Evolutionary conservation across 1,284 basidiomycete genomes (phyloP).

Genomic region (Pseudozyma hubeiensis): DNA sequence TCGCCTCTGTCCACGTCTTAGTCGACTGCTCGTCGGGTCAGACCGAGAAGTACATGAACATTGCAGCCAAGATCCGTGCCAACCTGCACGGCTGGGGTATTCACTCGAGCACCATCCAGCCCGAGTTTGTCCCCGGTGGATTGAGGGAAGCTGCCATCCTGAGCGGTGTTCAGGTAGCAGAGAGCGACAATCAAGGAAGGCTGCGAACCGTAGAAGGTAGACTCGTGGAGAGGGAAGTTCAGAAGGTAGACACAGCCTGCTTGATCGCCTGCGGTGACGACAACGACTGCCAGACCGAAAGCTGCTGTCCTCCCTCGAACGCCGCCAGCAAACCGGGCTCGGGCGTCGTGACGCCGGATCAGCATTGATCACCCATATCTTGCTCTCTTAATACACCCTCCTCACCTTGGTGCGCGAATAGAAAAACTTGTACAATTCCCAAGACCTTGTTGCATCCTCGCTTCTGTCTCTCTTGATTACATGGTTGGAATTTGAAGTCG

Average conservation of each 20-base stretch:
- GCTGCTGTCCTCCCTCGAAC: constrained; percentile 59
- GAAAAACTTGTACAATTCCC: too few species aligned
- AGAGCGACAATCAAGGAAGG: constrained; percentile 54
- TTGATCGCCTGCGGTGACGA: constrained; percentile 61
- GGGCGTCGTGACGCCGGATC: constrained; percentile 15
- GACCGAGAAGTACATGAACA: constrained; percentile 79
- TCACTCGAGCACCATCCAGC: constrained; percentile 76
- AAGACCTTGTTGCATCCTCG: too few species aligned
- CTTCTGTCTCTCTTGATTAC: too few species aligned
- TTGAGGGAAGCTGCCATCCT: constrained; percentile 60
- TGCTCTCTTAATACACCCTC: neutral
- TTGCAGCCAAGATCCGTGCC: constrained; percentile 84
- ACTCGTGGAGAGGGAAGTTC: constrained; percentile 59
- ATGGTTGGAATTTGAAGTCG: too few species aligned
- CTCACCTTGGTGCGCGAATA: neutral
- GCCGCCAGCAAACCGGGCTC: constrained; percentile 9
- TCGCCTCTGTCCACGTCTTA: constrained; percentile 95
- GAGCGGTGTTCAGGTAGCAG: constrained; percentile 58
- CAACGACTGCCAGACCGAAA: constrained; percentile 54
- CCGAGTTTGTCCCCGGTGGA: constrained; percentile 66
- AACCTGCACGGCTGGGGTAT: constrained; percentile 89
- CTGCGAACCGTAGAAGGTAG: constrained; percentile 58
- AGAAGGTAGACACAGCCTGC: constrained; percentile 58
- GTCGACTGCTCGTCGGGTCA: constrained; percentile 75
- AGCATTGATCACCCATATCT: constrained; percentile 3